Evolutionary conservation across 2,329 filamentous ascomycete species (phyloP).

Genomic region (Aspergillus fijiensis): DNA sequence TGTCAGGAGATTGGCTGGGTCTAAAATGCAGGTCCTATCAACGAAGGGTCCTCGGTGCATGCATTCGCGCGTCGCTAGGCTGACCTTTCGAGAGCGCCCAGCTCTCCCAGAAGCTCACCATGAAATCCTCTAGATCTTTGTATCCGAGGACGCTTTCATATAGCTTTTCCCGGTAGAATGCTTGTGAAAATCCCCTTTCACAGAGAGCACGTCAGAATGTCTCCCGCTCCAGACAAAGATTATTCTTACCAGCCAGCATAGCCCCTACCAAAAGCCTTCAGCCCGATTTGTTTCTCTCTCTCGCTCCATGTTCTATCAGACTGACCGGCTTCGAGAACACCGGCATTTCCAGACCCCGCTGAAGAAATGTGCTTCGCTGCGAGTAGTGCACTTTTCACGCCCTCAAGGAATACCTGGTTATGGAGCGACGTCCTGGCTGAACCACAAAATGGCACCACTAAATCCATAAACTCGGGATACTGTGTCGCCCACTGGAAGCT

Average conservation of each 20-base stretch:
- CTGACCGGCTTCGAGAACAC: constrained; percentile 39
- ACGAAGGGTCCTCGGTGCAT: neutral
- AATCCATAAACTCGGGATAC: constrained; percentile 65
- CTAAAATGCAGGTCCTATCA: constrained; percentile 32
- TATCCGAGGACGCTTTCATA: constrained; percentile 65
- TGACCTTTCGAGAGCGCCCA: constrained; percentile 68
- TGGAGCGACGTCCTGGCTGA: constrained; percentile 64
- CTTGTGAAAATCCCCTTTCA: constrained; percentile 69
- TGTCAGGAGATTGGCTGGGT: constrained; percentile 70
- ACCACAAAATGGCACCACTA: constrained; percentile 66
- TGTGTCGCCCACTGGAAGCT: constrained; percentile 64
- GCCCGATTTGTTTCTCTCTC: constrained; percentile 54
- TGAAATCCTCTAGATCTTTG: constrained; percentile 69
- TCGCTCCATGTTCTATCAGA: constrained; percentile 52
- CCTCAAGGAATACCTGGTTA: constrained; percentile 67
- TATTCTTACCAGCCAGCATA: constrained; percentile 67
- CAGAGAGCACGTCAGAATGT: neutral
- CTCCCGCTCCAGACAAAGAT: neutral
- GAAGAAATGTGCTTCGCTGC: constrained; percentile 57
- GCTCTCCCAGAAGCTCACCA: constrained; percentile 72
- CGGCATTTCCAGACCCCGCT: constrained; percentile 51
- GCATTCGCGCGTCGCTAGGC: neutral
- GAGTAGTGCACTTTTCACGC: constrained; percentile 61
- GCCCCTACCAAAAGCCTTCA: constrained; percentile 71
- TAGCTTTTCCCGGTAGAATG: constrained; percentile 72